Evolutionary conservation across 495 filamentous ascomycete genomes (phyloP), one percentile per base, ranked within the genome.

Genomic region (Cudoniella acicularis): DNA sequence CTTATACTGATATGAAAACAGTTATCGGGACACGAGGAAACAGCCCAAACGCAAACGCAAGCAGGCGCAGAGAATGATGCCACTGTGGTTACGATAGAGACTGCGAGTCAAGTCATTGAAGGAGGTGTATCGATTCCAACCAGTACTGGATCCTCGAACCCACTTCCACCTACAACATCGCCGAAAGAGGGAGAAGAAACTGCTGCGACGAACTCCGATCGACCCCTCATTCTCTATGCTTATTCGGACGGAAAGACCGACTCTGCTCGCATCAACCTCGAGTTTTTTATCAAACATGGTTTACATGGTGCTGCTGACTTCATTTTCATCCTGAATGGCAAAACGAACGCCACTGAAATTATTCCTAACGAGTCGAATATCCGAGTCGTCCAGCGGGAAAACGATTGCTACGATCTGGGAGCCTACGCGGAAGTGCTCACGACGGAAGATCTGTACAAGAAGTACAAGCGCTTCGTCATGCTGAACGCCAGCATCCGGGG

Each of bases 321-420:
- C 30, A 50, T 75, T 21, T 73, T 75, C 60, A 67, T 73, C 50
- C 57, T 74, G 36, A 69, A 69, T 42, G 72, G 72, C 9, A 56
- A 67, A 17, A 68, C 60, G 18, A 41, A 66, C 24, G 66, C 59
- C 10, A 45, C 49, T 18, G n/a, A 20, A 17, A 42, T 71, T 0
- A 58, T 74, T 0, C 27, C 21, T 13, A 13, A 59, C 17, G 27
- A 21, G 54, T 4, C 53, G 18, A 71, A 74, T 52, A 63, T 74
- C n/a, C 52, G 58, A n/a, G 50, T 66, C 22, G 48, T 70, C 16
- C 26, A 61, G 17, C 60, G 61, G 13, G 25, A 53, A 9, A 66
- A 68, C 20, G 58, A 63, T n/a, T 73, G 67, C 58, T 71, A 57
- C 48, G 68, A 68, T 47, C 54, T 73, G 1, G 70, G 61, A 0